Percentiles rank a stretch among this genome's conserved stretches.
These are phyloP conservation scores for Lagerstroemia speciosa DNA, from an alignment of 345 rosid species.

Conservation along the genomic window DNA sequence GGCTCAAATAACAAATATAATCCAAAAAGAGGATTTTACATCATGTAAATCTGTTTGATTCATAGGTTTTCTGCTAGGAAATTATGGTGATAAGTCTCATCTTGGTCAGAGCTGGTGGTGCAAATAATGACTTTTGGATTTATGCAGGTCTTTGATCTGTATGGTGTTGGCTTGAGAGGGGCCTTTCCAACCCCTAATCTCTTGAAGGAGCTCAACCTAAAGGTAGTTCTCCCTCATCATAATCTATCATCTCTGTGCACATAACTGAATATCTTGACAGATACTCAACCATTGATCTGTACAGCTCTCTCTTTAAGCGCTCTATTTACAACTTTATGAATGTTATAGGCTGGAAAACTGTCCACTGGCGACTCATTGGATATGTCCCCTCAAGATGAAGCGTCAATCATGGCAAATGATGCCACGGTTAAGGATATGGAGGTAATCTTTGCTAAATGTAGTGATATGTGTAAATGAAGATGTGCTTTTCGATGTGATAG, in stretches of 20 bases:
- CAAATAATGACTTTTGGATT: neutral
- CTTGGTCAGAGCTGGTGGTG: neutral
- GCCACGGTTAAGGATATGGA: conserved; percentile 94
- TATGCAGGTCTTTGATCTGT: conserved; percentile 75
- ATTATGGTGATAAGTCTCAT: neutral
- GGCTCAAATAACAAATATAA: neutral
- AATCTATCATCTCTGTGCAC: neutral
- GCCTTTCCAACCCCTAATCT: conserved; percentile 69
- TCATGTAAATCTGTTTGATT: neutral
- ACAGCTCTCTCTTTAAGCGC: neutral
- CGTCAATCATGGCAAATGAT: conserved; percentile 65
- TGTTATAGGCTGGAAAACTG: conserved; percentile 64
- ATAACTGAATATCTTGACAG: neutral
- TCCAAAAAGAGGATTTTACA: neutral
- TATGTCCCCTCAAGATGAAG: conserved; percentile 78
- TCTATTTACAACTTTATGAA: neutral
- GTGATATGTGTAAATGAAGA: no score
- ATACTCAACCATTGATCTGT: neutral
- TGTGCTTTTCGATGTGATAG: neutral
- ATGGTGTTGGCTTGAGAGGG: conserved; percentile 76
- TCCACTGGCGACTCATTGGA: conserved; percentile 96
- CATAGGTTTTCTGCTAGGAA: neutral
- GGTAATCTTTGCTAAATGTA: conserved; percentile 42
- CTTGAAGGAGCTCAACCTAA: conserved; percentile 58
- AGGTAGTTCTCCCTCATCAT: conserved; percentile 31